Base-by-base conservation (phyloP, 441 rosid genomes). In the Populus trichocarpa region DNA sequence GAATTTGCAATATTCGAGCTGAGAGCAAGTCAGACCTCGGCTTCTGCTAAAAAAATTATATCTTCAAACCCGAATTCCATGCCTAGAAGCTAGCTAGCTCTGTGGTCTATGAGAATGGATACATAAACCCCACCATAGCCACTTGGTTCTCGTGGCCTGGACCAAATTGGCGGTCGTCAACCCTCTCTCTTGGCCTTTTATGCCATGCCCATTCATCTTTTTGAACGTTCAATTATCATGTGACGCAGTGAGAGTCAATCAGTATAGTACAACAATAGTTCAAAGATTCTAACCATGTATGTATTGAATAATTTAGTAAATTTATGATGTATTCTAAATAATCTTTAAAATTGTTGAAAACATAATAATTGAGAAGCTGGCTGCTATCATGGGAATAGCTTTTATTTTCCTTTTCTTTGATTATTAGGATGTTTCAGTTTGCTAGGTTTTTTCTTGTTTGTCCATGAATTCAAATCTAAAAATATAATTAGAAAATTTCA, bases 161-260 rank as follows among this genome's bases (percentile, higher is more conserved):
- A 81, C 88, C 81, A 71, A 73, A 70, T 88, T 84, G 93, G 91
- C 91, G 91, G 93, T 88, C 79, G 88, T 86, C 87, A 77, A 83
- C 87, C 86, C 81, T 84, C 59, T 76, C 26, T 78, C 46, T 10
- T 40, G 46, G 46, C 46, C 14, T 11, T 40, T 40, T 40, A 0
- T 40, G 46, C 46, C 46, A 40, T 11, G 1, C 46, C 14, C 46
- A 12, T 40, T 40, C 9, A 0, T 40, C 46, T 11, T 40, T 40
- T 40, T 40, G 7, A 4, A 46, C 5, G 20, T 14, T 1, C 1
- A 46, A 46, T 46, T 13, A 46, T 46, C 57, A 46, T 46, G 57
- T 14, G 57, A 46, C 5, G 20, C 57, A 14, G 57, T 4, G 57
- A 38, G 12, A 38, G 42, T 10, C 42, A 38, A 10, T 38, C 42